Evolutionary conservation across 306 rosid genomes (phyloP).

Genomic region (Castanospermum australe): DNA sequence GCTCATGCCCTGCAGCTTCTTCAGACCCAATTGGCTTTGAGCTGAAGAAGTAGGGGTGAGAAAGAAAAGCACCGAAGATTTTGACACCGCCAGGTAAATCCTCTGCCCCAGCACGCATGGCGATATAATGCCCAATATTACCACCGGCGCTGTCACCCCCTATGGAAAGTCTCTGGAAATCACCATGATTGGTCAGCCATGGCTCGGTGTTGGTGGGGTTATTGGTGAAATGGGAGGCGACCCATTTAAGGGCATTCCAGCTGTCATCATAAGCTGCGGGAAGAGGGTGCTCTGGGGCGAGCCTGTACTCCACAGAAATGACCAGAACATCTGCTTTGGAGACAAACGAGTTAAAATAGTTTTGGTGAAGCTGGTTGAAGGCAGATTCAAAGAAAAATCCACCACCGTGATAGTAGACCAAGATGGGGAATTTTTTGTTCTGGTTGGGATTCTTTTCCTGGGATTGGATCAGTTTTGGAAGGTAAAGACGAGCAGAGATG

Average conservation of each 20-base stretch:
- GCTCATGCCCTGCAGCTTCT: background rate
- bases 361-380: conserved; percentile 4
- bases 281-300: conserved; percentile 26
- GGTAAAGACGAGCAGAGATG: conserved; percentile 27
- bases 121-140: conserved; percentile 22
- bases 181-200: conserved; percentile 40
- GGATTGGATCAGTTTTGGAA: background rate
- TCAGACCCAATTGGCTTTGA: conserved; percentile 26
- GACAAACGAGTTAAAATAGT: conserved; percentile 32
- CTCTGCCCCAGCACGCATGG: conserved; percentile 37
- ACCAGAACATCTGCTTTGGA: conserved; percentile 13
- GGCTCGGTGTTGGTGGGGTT: background rate
- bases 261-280: conserved; percentile 32
- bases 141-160: conserved; percentile 43
- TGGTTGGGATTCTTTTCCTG: background rate
- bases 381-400: conserved; percentile 34
- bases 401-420: conserved; percentile 33
- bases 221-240: background rate
- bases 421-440: conserved; percentile 21
- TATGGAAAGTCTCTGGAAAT: conserved; percentile 16
- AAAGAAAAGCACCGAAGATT: conserved; percentile 18
- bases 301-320: conserved; percentile 27
- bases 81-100: background rate
- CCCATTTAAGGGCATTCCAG: conserved; percentile 37
- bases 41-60: conserved; percentile 32